Conservation (phyloP, 2,329 filamentous ascomycete genomes). For the Chrysoporthe puriensis region DNA sequence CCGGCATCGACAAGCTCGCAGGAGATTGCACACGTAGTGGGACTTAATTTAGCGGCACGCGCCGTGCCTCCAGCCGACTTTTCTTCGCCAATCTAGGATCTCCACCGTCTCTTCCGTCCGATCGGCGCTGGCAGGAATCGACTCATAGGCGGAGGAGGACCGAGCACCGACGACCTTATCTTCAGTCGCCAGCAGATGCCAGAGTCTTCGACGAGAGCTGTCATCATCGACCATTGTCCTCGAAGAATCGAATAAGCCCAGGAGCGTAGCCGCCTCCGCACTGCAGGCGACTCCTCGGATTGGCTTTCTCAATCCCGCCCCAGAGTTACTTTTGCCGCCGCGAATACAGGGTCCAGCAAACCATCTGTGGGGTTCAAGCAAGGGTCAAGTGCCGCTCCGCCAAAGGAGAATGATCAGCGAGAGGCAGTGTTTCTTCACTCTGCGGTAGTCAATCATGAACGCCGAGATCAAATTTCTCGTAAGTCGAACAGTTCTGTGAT, state of each 20-base stretch:
- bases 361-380: constrained; percentile 24
- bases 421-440: constrained; percentile 7
- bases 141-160: constrained; percentile 8
- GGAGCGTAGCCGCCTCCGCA: neutral
- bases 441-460: constrained; percentile 48
- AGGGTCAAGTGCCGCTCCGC: constrained; percentile 12
- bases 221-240: neutral
- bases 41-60: constrained; percentile 15
- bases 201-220: neutral
- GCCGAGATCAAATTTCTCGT: constrained; percentile 62
- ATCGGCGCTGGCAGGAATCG: constrained; percentile 18
- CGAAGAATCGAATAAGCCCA: neutral
- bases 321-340: constrained; percentile 5
- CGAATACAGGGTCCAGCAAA: constrained; percentile 16
- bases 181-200: neutral
- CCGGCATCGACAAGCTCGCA: neutral
- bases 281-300: neutral
- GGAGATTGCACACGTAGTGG: constrained; percentile 7
- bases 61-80: constrained; percentile 11
- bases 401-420: constrained; percentile 24
- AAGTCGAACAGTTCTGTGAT: constrained; percentile 37
- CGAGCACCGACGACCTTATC: constrained; percentile 7
- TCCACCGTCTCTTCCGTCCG: constrained; percentile 3
- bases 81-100: constrained; percentile 15
- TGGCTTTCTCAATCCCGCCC: neutral